These are phyloP conservation scores for Rhizopogon rudus DNA, from an alignment of 768 basidiomycete species.

Conservation along the genomic window DNA sequence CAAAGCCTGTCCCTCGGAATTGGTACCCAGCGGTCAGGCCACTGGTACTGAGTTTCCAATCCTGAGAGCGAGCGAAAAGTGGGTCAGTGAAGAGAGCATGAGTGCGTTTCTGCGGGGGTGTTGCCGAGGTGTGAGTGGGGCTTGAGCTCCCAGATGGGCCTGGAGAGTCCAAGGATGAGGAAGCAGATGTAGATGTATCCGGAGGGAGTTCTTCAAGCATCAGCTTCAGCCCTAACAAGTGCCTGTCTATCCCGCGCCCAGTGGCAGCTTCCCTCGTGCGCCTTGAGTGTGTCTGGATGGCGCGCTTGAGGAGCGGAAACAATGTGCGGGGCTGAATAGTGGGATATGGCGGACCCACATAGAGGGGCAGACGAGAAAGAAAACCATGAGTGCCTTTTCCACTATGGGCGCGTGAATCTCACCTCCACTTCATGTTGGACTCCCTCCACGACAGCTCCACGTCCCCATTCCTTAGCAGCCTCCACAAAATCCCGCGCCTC, in stretches of 20 bases:
- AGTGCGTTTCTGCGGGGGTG: slow-evolving; percentile 18
- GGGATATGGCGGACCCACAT: slow-evolving; percentile 10
- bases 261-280: slow-evolving; percentile 75
- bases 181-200: neutral
- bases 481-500: slow-evolving; percentile 35
- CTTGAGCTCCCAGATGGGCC: neutral
- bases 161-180: neutral
- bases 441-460: neutral
- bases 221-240: slow-evolving; percentile 78
- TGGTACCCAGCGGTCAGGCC: slow-evolving; percentile 80
- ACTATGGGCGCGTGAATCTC: neutral
- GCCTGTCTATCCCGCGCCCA: slow-evolving; percentile 85
- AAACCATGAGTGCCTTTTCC: neutral
- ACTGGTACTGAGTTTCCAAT: slow-evolving; percentile 89
- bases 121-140: slow-evolving; percentile 44
- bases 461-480: slow-evolving; percentile 12
- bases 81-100: slow-evolving; percentile 68
- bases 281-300: slow-evolving; percentile 63
- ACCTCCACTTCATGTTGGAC: neutral
- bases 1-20: slow-evolving; percentile 92
- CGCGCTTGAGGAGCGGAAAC: slow-evolving; percentile 54
- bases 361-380: slow-evolving; percentile 23
- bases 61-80: slow-evolving; percentile 65
- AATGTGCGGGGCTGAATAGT: slow-evolving; percentile 19
- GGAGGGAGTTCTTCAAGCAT: slow-evolving; percentile 38